These are phyloP conservation scores for Tetradesmus lagerheimii DNA, from an alignment of 139 green algal species.

Conservation along the genomic window DNA sequence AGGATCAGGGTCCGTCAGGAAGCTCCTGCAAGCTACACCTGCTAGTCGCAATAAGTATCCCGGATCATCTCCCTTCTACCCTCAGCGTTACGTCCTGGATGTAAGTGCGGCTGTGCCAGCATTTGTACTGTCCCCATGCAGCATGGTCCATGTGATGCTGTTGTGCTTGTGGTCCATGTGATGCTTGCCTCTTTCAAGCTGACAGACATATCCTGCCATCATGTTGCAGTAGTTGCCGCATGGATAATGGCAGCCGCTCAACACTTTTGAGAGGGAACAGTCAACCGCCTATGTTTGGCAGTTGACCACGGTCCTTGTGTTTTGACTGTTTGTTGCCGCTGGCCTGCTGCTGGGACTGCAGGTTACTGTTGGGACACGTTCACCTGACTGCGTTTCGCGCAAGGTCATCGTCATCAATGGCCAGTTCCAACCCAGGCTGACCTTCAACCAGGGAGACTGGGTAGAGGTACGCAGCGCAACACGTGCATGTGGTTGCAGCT, in stretches of 20 bases:
- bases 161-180: too few relatives aligned
- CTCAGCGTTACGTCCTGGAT: background rate
- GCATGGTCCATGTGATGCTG: background rate
- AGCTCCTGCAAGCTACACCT: background rate
- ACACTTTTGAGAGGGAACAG: too few relatives aligned
- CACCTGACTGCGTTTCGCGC: constrained; percentile 15
- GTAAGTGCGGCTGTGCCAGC: background rate
- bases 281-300: too few relatives aligned
- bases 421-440: constrained; percentile 15
- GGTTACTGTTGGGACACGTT: constrained; percentile 1
- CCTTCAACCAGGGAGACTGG: constrained; percentile 34
- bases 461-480: background rate
- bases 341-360: background rate
- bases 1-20: background rate
- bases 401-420: constrained; percentile 38
- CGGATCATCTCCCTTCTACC: background rate
- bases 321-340: background rate
- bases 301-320: too few relatives aligned
- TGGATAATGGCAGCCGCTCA: too few relatives aligned
- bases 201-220: too few relatives aligned
- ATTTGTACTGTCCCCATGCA: background rate
- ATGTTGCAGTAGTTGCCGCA: too few relatives aligned
- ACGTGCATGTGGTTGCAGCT: background rate
- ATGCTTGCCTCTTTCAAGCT: too few relatives aligned
- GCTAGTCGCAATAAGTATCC: background rate